Base-by-base conservation (phyloP, 345 rosid genomes). In the Gossypioides kirkii region DNA sequence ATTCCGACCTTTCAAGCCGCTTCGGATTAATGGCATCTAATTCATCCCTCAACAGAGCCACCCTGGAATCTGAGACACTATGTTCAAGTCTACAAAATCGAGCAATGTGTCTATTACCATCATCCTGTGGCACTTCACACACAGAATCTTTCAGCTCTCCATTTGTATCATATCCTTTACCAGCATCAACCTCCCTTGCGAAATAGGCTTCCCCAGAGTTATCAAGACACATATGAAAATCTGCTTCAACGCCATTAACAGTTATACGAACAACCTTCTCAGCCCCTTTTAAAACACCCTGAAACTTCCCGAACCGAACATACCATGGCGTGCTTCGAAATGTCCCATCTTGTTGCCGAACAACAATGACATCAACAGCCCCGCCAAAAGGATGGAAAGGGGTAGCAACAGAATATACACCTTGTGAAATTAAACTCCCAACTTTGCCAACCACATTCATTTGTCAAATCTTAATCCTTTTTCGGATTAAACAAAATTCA, bases 371-470 rank as follows among this genome's bases (percentile, higher is more conserved):
- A 80, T 93, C 98, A 77, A 93, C 88, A 73, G 98, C 98, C 71
- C 98, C 98, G n/a, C 98, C 98, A 77, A 93, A 93, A 1, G 97
- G 98, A 83, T 93, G 98, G 75, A 93, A 93, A 1, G 97, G 97
- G 79, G 94, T 93, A 22, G 97, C 96, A 73, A 93, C 94, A 42
- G 96, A 89, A 83, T 93, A 88, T 26, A 91, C 96, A 0, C 98
- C 92, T 84, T 91, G 97, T 2, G 97, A 82, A 28, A 93, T 89
- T 67, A 93, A 77, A 77, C 91, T 91, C 82, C 98, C 91, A 76
- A 93, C 88, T 87, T 68, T 93, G 18, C 96, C 97, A 71, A 93
- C 98, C 74, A 93, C 86, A 81, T 86, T 89, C 98, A 93, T 93
- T 78, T 86, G 84, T 72, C 73, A 77, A 82, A 47, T 42, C 67